Conservation (phyloP, 345 rosid genomes). For the Eucalyptus decipiens region DNA sequence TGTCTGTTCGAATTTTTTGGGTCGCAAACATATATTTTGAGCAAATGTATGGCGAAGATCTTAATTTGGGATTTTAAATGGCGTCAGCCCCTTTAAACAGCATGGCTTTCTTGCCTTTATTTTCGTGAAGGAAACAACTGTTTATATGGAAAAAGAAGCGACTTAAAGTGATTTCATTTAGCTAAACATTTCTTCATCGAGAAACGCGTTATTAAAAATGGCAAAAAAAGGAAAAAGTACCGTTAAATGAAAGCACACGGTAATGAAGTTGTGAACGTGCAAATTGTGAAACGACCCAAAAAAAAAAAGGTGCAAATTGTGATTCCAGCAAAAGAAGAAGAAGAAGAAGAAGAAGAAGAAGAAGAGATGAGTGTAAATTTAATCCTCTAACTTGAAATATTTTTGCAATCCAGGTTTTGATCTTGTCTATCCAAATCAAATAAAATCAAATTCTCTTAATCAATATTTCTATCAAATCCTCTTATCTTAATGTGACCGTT, state of each 20-base stretch:
- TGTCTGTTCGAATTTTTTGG: not conserved
- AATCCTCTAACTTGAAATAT: not conserved
- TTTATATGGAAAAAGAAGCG: not conserved
- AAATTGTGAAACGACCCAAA: not conserved
- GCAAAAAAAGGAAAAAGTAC: not conserved
- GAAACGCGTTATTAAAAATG: not conserved
- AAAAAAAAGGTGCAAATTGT: not conserved
- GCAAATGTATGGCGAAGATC: not conserved
- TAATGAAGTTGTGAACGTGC: not conserved
- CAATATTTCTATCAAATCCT: not conserved
- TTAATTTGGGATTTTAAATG: too few relatives aligned
- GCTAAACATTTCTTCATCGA: not conserved
- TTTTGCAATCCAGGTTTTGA: not conserved
- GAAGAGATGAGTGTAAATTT: too few relatives aligned
- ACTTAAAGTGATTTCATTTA: not conserved
- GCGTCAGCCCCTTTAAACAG: too few relatives aligned
- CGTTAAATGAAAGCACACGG: not conserved
- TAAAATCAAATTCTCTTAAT: not conserved
- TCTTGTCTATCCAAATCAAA: not conserved
- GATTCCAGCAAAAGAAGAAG: not conserved
- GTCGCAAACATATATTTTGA: not conserved
- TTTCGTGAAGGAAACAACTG: not conserved
- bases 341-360: too few relatives aligned
- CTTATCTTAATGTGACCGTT: not conserved
- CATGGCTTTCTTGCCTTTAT: not conserved